phyloP scores from a whole-genome alignment of 352 stramenopile species.

The Pythium aristosporum region DNA sequence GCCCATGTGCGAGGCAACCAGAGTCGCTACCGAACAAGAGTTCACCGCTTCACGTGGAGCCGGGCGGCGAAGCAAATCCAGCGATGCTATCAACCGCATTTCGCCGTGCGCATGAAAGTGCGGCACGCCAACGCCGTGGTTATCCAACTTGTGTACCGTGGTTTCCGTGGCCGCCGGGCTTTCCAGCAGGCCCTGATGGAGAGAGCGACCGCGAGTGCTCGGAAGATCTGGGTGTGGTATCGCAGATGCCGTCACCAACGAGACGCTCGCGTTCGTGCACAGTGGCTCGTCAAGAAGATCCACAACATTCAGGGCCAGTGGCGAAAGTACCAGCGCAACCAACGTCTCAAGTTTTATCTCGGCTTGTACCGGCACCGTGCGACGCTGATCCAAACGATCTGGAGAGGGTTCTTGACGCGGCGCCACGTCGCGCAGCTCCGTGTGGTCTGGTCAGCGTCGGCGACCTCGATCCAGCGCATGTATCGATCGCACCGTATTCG shows the following conservation, averaged over 20 bases:
- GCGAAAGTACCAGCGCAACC: constrained; percentile 38
- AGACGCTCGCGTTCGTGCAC: constrained; percentile 33
- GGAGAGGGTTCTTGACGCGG: constrained; percentile 42
- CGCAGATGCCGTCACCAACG: constrained; percentile 38
- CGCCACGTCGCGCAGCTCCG: constrained; percentile 29
- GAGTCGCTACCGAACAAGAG: constrained; percentile 30
- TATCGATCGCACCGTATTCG: constrained; percentile 40
- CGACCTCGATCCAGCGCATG: constrained; percentile 41
- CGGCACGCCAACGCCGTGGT: constrained; percentile 29
- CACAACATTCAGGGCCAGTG: constrained; percentile 60
- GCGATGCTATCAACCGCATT: constrained; percentile 37
- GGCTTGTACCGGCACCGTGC: constrained; percentile 33
- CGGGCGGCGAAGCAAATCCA: constrained; percentile 46
- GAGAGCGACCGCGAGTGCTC: constrained; percentile 15
- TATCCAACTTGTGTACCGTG: constrained; percentile 60
- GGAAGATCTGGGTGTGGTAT: constrained; percentile 54
- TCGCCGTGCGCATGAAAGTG: constrained; percentile 27
- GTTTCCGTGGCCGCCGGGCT: constrained; percentile 28
- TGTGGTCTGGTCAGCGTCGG: constrained; percentile 32
- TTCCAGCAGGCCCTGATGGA: constrained; percentile 28
- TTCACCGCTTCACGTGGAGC: constrained; percentile 28
- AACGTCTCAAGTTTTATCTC: constrained; percentile 40
- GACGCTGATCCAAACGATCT: constrained; percentile 47
- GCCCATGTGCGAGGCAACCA: constrained; percentile 44
- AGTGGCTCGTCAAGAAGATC: constrained; percentile 54